Evolutionary conservation across 164 flowering plant species (phyloP).

Genomic region (Piper betle): DNA sequence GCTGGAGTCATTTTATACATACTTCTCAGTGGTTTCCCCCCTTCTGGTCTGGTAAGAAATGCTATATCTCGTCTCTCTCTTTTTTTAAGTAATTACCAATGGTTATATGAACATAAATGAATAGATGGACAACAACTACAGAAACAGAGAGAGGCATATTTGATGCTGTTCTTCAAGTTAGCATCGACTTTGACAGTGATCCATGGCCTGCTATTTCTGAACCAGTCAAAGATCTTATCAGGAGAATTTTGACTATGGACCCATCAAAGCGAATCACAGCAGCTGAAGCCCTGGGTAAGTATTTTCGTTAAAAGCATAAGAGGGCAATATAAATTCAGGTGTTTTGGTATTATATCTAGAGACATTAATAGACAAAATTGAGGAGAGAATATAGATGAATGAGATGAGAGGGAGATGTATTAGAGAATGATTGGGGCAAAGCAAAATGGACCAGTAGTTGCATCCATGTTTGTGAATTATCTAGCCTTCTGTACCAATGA

Average conservation of each 20-base stretch:
- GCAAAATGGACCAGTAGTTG: background rate
- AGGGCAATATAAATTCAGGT: background rate
- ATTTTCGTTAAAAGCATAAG: background rate
- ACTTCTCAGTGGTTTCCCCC: slow-evolving; percentile 82
- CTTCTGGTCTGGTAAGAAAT: slow-evolving; percentile 66
- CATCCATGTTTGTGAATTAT: background rate
- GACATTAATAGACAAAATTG: no score
- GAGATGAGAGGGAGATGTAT: no score
- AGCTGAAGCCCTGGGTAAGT: slow-evolving; percentile 64
- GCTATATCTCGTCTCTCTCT: background rate
- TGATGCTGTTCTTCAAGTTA: slow-evolving; percentile 35
- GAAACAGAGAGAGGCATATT: slow-evolving; percentile 77
- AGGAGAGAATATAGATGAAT: no score
- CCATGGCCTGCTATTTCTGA: slow-evolving; percentile 87
- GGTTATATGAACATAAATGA: background rate
- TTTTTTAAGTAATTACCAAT: background rate
- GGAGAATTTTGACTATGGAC: slow-evolving; percentile 56
- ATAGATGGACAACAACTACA: slow-evolving; percentile 14
- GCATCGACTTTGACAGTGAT: slow-evolving; percentile 39
- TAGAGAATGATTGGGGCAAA: no score
- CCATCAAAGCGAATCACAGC: slow-evolving; percentile 74
- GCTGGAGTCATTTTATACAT: slow-evolving; percentile 89
- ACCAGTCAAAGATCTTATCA: slow-evolving; percentile 69
- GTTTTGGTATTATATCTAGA: no score
- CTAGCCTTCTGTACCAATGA: background rate